Evolutionary conservation across 306 rosid species (phyloP), one percentile per base, ranked within the genome.

Genomic region (Mimosa pudica): DNA sequence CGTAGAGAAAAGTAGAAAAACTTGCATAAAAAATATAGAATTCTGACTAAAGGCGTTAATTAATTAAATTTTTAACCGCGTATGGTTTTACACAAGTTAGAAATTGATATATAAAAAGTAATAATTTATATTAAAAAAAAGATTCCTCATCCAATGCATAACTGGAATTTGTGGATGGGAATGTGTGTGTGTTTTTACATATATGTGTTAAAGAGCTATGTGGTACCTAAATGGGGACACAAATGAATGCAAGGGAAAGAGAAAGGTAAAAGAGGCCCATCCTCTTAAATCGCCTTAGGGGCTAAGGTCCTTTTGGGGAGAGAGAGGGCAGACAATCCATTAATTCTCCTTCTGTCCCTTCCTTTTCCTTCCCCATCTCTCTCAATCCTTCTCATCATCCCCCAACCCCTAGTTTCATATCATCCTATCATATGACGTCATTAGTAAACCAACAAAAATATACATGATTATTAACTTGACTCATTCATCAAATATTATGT

Each of bases 181-280:
- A 38, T 38, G 5, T 38, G 5, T 38, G 5, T 38, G 5, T 38
- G 5, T 38, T 24, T 24, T 24, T 1, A 38, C 1, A 38, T 38
- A 38, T 38, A 38, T 38, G 1, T 38, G 42, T 2, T 2, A 38
- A 5, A 2, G 42, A 38, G 42, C 42, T 38, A 38, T 38, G 5
- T 38, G 7, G 8, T 16, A n/a, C 30, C 58, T 16, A n/a, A 55
- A 55, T 17, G 10, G 61, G 30, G 8, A 55, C 61, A 55, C 61
- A 7, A 55, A 55, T 52, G 61, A 55, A 55, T 17, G 61, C 61
- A 55, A n/a, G 24, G 2, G 62, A 55, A 55, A n/a, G 24, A 1
- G 62, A 55, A 55, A 84, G 74, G 73, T 52, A 8, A 20, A 13
- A 73, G 12, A 73, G 78, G 84, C 89, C 87, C 82, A 63, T 14